Evolutionary conservation across 2,329 filamentous ascomycete species (phyloP).

Genomic region (Coniochaeta ligniaria): DNA sequence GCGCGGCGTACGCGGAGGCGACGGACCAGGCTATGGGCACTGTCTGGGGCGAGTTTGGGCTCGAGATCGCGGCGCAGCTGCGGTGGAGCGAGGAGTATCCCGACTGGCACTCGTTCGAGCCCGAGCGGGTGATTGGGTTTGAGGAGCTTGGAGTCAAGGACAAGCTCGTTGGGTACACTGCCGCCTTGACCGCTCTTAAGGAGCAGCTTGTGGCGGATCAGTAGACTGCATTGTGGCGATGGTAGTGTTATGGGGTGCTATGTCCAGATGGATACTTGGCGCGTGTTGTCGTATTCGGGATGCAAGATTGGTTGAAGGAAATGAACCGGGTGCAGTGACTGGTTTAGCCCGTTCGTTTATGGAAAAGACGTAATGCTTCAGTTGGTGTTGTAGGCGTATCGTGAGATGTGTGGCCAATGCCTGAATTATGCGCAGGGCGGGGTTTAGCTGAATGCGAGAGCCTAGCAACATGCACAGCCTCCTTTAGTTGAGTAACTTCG

Average conservation of each 20-base stretch:
- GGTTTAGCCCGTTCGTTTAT: no score
- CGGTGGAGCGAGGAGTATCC: constrained; percentile 10
- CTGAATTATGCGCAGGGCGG: not conserved
- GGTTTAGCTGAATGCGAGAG: not conserved
- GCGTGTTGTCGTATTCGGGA: no score
- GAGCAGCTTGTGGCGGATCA: not conserved
- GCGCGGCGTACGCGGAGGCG: constrained; percentile 4
- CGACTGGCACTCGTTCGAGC: constrained; percentile 4
- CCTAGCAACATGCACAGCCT: not conserved
- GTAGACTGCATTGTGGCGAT: not conserved
- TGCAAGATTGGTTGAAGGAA: no score
- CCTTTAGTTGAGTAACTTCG: no score
- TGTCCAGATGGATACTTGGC: no score
- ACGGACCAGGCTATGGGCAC: not conserved
- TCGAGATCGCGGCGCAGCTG: constrained; percentile 5
- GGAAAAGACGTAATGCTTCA: no score
- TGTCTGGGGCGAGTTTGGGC: constrained; percentile 7
- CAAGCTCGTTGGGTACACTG: not conserved
- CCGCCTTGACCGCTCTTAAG: not conserved
- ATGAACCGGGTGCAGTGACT: no score
- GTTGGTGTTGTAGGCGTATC: no score
- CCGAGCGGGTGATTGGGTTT: not conserved
- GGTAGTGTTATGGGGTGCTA: no score
- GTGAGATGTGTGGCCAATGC: no score
- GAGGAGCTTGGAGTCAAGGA: not conserved